Conservation (phyloP, 371 early-diverging fungal genomes). For the Mortierella sp. region DNA sequence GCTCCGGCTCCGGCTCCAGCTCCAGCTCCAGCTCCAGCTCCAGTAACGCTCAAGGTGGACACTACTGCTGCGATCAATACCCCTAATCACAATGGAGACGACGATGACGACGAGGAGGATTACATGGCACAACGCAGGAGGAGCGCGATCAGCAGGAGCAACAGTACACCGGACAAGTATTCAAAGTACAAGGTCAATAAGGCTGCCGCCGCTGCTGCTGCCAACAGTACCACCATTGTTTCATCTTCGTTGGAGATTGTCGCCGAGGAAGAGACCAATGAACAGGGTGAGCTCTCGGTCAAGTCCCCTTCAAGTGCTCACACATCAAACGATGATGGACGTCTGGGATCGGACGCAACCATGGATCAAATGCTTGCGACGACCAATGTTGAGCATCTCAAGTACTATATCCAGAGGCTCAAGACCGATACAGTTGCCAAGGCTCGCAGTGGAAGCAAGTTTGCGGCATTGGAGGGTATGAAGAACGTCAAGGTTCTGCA, state of each 20-base stretch:
- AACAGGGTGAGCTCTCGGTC: constrained; percentile 24
- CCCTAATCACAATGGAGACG: constrained; percentile 12
- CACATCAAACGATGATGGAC: constrained; percentile 14
- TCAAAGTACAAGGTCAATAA: constrained; percentile 50
- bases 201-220: neutral
- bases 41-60: too few relatives aligned
- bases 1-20: neutral
- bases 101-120: constrained; percentile 33
- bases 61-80: constrained; percentile 8
- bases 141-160: constrained; percentile 35
- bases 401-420: constrained; percentile 47
- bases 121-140: constrained; percentile 24
- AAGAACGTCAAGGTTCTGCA: constrained; percentile 52
- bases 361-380: constrained; percentile 32
- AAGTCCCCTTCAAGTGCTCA: neutral
- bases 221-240: neutral
- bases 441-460: constrained; percentile 48
- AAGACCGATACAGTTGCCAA: constrained; percentile 53
- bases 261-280: constrained; percentile 26
- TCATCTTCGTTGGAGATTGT: constrained; percentile 29
- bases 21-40: too few relatives aligned
- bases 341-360: constrained; percentile 38
- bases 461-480: constrained; percentile 52
- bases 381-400: constrained; percentile 30
- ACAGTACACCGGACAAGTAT: constrained; percentile 40